phyloP scores from a whole-genome alignment of 352 stramenopile species.

The Globisporangium ultimum region DNA sequence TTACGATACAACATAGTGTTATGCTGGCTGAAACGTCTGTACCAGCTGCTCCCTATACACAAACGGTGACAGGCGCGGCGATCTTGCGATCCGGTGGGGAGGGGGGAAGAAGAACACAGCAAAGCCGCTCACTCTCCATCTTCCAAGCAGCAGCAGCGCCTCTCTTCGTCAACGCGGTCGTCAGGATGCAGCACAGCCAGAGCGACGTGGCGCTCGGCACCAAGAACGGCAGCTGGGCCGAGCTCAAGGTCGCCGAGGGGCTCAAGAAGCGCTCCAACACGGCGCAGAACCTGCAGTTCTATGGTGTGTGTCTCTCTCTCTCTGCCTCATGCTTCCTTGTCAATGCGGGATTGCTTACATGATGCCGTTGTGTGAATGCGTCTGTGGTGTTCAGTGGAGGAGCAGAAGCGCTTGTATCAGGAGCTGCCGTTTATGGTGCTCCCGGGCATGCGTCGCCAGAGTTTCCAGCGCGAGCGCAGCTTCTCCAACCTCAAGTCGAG shows the following conservation, averaged over 20 bases:
- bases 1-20: background rate
- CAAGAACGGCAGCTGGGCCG: conserved; percentile 55
- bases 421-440: conserved; percentile 72
- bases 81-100: background rate
- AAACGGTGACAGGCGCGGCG: background rate
- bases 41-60: background rate
- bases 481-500: conserved; percentile 65
- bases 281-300: conserved; percentile 75
- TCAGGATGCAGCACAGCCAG: conserved; percentile 65
- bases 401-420: conserved; percentile 72
- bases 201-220: conserved; percentile 64
- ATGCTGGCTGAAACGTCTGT: background rate
- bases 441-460: conserved; percentile 65
- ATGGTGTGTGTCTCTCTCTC: conserved; percentile 30
- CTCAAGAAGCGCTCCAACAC: conserved; percentile 79
- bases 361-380: background rate
- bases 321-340: conserved; percentile 1
- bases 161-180: background rate
- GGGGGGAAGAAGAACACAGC: too few relatives aligned
- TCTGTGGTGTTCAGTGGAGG: conserved; percentile 36
- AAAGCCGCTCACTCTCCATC: background rate
- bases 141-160: background rate
- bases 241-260: conserved; percentile 63
- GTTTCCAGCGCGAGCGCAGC: conserved; percentile 68
- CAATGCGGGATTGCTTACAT: background rate